Evolutionary conservation across 768 basidiomycete genomes (phyloP).

Genomic region (Phanerochaete carnosa): DNA sequence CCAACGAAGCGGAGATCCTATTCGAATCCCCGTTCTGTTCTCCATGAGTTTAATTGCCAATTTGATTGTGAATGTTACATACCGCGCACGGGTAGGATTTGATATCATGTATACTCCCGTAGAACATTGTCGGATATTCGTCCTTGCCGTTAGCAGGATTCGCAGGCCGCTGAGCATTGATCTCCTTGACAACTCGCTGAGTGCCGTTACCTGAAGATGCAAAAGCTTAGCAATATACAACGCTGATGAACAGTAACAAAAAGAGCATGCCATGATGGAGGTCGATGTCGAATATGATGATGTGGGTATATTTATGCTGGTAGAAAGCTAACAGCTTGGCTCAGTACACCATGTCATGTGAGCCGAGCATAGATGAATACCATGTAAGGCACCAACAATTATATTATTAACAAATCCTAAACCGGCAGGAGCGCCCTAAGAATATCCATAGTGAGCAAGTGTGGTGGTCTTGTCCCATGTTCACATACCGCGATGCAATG

Average conservation of each 20-base stretch:
- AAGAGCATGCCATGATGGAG: conserved; percentile 77
- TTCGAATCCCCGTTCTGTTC: neutral
- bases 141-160: neutral
- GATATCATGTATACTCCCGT: conserved; percentile 2
- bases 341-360: no score
- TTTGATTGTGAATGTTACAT: neutral
- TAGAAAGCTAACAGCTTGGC: conserved; percentile 59
- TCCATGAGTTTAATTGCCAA: neutral
- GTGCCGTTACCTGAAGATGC: neutral
- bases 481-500: conserved; percentile 72
- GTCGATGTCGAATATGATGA: conserved; percentile 90
- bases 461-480: neutral
- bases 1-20: neutral
- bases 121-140: conserved; percentile 38
- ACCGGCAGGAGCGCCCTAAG: conserved; percentile 70
- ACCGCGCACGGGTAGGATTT: neutral
- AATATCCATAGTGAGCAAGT: neutral
- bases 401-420: conserved; percentile 98
- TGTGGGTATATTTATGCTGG: conserved; percentile 67
- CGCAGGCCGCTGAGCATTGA: neutral
- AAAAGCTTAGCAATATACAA: neutral
- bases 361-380: conserved; percentile 35
- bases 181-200: neutral
- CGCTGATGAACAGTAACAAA: no score
- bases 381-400: conserved; percentile 85